A percentile compares a stretch with the other conserved stretches of the same genome.
Evolutionary conservation across 2,329 filamentous ascomycete species (phyloP).

Genomic region (Xylariaceae sp.): DNA sequence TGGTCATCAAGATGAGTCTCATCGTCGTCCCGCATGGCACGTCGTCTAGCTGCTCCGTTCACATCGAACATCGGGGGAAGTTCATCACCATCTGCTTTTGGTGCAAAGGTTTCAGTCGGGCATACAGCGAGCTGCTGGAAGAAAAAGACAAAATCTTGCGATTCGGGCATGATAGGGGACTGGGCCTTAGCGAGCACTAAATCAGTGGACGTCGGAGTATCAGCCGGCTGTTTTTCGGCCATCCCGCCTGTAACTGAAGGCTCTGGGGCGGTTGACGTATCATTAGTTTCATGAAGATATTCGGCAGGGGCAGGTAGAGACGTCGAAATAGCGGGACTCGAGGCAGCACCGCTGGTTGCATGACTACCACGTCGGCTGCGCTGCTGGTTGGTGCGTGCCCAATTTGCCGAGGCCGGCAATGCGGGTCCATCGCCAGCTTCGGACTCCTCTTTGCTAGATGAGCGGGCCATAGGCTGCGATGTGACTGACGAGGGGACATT

Average conservation of each 20-base stretch:
- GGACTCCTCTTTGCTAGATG: slow-evolving; percentile 71
- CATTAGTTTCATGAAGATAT: slow-evolving; percentile 40
- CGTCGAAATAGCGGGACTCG: slow-evolving; percentile 70
- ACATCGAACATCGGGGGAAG: slow-evolving; percentile 79
- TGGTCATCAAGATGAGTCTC: slow-evolving; percentile 46
- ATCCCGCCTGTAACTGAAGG: slow-evolving; percentile 21
- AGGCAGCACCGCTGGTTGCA: slow-evolving; percentile 72
- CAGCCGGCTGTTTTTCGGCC: slow-evolving; percentile 27
- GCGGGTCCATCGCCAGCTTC: slow-evolving; percentile 76
- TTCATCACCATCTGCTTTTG: slow-evolving; percentile 22
- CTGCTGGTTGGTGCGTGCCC: slow-evolving; percentile 68
- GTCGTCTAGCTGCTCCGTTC: slow-evolving; percentile 74
- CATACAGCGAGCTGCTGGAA: slow-evolving; percentile 24
- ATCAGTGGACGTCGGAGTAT: slow-evolving; percentile 10
- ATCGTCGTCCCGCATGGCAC: slow-evolving; percentile 69
- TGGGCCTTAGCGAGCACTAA: slow-evolving; percentile 5
- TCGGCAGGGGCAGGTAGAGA: slow-evolving; percentile 51
- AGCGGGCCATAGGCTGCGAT: slow-evolving; percentile 64
- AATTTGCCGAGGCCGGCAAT: slow-evolving; percentile 88
- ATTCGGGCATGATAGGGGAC: slow-evolving; percentile 11
- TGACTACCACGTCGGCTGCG: slow-evolving; percentile 69
- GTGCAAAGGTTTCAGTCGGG: slow-evolving; percentile 37
- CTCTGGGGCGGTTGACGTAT: slow-evolving; percentile 32
- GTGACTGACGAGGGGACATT: slow-evolving; percentile 35
- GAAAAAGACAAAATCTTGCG: slow-evolving; percentile 24